phyloP scores from a whole-genome alignment of 768 basidiomycete species.

The Boletus sp. region DNA sequence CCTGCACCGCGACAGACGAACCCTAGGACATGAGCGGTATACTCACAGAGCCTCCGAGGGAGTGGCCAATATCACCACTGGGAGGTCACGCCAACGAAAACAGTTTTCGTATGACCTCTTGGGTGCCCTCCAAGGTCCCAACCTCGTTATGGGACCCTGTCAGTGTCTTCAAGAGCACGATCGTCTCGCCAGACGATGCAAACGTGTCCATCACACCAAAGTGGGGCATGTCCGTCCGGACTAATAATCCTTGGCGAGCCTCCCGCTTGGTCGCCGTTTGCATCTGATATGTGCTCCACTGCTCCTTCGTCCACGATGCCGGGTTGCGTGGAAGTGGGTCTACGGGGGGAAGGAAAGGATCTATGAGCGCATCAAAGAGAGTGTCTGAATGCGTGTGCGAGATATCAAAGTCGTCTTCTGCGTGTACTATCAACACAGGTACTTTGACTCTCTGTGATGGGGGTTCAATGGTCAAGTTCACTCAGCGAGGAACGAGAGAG shows the following conservation, averaged over 20 bases:
- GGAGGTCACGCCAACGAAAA: slow-evolving; percentile 22
- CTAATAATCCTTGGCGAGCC: slow-evolving; percentile 45
- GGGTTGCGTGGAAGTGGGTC: slow-evolving; percentile 36
- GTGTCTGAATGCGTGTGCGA: slow-evolving; percentile 63
- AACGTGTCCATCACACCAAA: slow-evolving; percentile 60
- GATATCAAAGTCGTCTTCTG: slow-evolving; percentile 73
- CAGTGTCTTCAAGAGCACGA: slow-evolving; percentile 56
- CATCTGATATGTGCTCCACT: slow-evolving; percentile 44
- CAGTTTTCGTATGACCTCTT: slow-evolving; percentile 49
- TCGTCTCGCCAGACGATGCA: slow-evolving; percentile 39
- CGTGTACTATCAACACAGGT: slow-evolving; percentile 71
- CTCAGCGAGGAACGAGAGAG: background rate
- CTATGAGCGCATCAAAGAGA: slow-evolving; percentile 67
- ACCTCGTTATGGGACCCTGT: slow-evolving; percentile 60
- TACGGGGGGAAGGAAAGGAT: slow-evolving; percentile 56
- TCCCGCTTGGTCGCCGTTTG: slow-evolving; percentile 41
- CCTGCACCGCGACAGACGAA: background rate
- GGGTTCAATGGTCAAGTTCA: background rate
- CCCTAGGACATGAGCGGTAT: background rate
- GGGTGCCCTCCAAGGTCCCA: slow-evolving; percentile 63
- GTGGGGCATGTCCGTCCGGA: slow-evolving; percentile 41
- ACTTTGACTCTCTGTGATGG: slow-evolving; percentile 56
- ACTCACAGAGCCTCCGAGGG: background rate
- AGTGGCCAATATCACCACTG: background rate
- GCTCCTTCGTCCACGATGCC: slow-evolving; percentile 33